phyloP scores from a whole-genome alignment of 2,329 filamentous ascomycete genomes.

The Diaporthe eres region DNA sequence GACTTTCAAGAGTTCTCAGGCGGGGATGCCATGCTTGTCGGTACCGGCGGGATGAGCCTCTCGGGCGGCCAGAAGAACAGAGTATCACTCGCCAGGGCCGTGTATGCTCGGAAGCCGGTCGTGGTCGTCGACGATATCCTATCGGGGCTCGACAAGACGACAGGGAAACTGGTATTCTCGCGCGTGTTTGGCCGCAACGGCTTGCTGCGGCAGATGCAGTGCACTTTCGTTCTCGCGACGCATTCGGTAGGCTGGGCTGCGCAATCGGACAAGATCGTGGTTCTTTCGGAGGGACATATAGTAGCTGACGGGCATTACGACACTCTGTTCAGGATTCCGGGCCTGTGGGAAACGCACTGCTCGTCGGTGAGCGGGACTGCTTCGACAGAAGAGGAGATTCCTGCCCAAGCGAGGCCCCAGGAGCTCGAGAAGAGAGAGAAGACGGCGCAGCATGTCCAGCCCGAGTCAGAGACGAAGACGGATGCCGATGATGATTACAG shows the following conservation, averaged over 20 bases:
- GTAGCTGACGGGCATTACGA: not conserved
- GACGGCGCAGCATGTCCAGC: not conserved
- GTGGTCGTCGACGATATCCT: not conserved
- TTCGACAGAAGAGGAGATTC: not conserved
- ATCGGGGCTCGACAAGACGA: not conserved
- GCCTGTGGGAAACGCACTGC: not conserved
- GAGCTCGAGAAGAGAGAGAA: not conserved
- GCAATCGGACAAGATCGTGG: conserved; percentile 7
- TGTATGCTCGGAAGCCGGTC: not conserved
- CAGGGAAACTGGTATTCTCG: not conserved
- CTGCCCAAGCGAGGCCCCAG: not conserved
- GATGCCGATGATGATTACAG: not conserved
- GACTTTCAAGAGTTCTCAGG: not conserved
- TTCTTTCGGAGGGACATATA: not conserved
- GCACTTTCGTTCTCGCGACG: not conserved
- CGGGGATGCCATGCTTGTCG: not conserved
- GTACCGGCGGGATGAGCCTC: not conserved
- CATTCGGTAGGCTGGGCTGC: conserved; percentile 2
- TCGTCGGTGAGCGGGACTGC: not conserved
- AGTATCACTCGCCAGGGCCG: not conserved
- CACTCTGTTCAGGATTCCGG: not conserved
- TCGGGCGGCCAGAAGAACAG: not conserved
- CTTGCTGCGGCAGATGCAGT: not conserved
- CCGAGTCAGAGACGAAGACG: not conserved
- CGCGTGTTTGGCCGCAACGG: not conserved